A percentile compares a stretch with the other conserved stretches of the same genome.
Evolutionary conservation across 805 yeast genomes (phyloP).

Genomic region (Metschnikowia henanensis): DNA sequence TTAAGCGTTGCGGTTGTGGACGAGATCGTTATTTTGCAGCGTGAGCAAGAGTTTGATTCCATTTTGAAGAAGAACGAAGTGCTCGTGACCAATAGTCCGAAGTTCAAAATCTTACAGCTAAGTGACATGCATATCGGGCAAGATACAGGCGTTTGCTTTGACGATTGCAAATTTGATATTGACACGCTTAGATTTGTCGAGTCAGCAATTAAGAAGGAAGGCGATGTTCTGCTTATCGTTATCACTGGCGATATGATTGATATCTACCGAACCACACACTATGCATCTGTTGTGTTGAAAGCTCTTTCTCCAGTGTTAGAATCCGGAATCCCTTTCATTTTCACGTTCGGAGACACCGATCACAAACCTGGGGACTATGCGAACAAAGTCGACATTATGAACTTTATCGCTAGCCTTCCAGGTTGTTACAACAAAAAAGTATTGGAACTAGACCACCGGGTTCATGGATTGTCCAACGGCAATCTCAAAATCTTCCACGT

Average conservation of each 20-base stretch:
- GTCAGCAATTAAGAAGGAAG: slow-evolving; percentile 26
- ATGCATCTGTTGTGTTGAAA: slow-evolving; percentile 31
- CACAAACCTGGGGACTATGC: slow-evolving; percentile 8
- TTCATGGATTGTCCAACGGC: slow-evolving; percentile 41
- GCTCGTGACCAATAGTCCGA: slow-evolving; percentile 17
- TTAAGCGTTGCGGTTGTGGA: slow-evolving; percentile 20
- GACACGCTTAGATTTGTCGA: slow-evolving; percentile 33
- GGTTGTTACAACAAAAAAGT: slow-evolving; percentile 31
- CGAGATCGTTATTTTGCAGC: slow-evolving; percentile 12
- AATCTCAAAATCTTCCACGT: slow-evolving; percentile 27
- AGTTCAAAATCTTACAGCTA: slow-evolving; percentile 37
- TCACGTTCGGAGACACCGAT: slow-evolving; percentile 43
- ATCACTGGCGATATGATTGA: slow-evolving; percentile 44
- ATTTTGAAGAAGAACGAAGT: slow-evolving; percentile 18
- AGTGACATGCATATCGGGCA: slow-evolving; percentile 42
- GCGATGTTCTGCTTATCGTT: slow-evolving; percentile 34
- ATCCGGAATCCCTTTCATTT: slow-evolving; percentile 31
- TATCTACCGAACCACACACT: slow-evolving; percentile 24
- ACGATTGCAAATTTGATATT: slow-evolving; percentile 27
- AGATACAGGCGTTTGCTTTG: slow-evolving; percentile 23
- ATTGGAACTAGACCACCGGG: slow-evolving; percentile 13
- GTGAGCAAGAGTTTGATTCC: slow-evolving; percentile 16
- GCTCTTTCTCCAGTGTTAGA: slow-evolving; percentile 33
- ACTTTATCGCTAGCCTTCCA: slow-evolving; percentile 35
- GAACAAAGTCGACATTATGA: slow-evolving; percentile 21